Evolutionary conservation across 257 asterid species (phyloP).

Genomic region (Lantana camara): DNA sequence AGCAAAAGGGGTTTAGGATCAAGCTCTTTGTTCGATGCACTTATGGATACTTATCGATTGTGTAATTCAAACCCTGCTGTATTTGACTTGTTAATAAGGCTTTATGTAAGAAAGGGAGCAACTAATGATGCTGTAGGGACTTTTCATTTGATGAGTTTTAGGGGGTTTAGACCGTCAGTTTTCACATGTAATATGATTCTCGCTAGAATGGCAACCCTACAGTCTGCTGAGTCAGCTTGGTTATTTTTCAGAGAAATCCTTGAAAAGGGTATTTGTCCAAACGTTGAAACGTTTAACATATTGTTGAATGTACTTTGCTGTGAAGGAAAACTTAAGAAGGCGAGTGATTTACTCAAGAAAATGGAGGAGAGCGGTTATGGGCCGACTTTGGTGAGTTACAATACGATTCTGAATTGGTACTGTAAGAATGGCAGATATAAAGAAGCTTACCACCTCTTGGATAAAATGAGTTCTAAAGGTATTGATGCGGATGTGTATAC

Average conservation of each 20-base stretch:
- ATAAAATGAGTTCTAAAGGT: constrained; percentile 77
- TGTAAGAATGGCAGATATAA: constrained; percentile 79
- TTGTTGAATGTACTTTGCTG: constrained; percentile 68
- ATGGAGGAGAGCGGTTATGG: constrained; percentile 93
- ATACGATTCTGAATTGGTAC: constrained; percentile 79
- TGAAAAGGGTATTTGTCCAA: constrained; percentile 58
- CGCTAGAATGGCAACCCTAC: constrained; percentile 49
- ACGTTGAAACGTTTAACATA: constrained; percentile 72
- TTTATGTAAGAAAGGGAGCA: constrained; percentile 54
- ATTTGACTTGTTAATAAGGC: constrained; percentile 83
- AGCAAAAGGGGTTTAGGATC: constrained; percentile 50
- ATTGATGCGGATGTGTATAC: constrained; percentile 75
- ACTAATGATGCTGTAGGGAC: constrained; percentile 55
- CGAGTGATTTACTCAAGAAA: constrained; percentile 57
- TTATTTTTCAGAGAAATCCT: constrained; percentile 73
- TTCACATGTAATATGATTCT: constrained; percentile 82
- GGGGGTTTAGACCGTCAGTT: constrained; percentile 72
- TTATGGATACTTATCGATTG: constrained; percentile 75
- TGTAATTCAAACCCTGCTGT: constrained; percentile 92
- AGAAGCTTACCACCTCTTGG: constrained; percentile 67
- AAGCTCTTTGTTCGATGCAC: constrained; percentile 53
- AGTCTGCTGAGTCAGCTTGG: constrained; percentile 58
- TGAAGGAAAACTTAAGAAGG: constrained; percentile 72
- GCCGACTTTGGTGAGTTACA: constrained; percentile 82
- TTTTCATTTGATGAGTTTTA: constrained; percentile 59